These are phyloP conservation scores for Rubia peregrina DNA, from an alignment of 305 asterid genomes.

Conservation along the genomic window DNA sequence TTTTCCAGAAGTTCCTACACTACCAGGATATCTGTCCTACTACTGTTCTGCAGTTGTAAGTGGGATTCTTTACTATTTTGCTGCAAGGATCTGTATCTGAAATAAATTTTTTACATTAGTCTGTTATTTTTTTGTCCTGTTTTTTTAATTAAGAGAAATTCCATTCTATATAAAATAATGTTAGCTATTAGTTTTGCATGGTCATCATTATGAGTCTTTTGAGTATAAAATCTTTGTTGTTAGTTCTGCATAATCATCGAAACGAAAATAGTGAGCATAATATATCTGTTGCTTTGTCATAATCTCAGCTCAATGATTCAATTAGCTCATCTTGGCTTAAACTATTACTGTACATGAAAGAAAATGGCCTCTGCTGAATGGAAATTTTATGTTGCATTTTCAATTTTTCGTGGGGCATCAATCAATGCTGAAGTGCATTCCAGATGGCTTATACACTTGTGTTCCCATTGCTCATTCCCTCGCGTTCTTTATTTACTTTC, in stretches of 20 bases:
- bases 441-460: constrained; percentile 83
- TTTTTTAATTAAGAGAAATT: not conserved
- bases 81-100: too few relatives aligned
- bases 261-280: too few relatives aligned
- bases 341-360: constrained; percentile 50
- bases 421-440: constrained; percentile 78
- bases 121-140: not conserved
- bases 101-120: not conserved
- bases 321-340: constrained; percentile 18
- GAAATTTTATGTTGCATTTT: constrained; percentile 89
- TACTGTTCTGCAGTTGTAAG: constrained; percentile 83
- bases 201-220: too few relatives aligned
- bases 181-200: too few relatives aligned
- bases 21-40: constrained; percentile 57
- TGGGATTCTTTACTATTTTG: not conserved
- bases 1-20: constrained; percentile 73
- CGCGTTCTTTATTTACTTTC: too few relatives aligned
- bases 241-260: too few relatives aligned
- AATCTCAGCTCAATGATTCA: not conserved
- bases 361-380: constrained; percentile 80
- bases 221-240: too few relatives aligned
- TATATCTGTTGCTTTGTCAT: too few relatives aligned
- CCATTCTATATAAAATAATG: not conserved
- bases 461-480: too few relatives aligned
- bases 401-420: constrained; percentile 88